phyloP scores from a whole-genome alignment of 108 stramenopile species.

The Pseudonitzschia multiseries region DNA sequence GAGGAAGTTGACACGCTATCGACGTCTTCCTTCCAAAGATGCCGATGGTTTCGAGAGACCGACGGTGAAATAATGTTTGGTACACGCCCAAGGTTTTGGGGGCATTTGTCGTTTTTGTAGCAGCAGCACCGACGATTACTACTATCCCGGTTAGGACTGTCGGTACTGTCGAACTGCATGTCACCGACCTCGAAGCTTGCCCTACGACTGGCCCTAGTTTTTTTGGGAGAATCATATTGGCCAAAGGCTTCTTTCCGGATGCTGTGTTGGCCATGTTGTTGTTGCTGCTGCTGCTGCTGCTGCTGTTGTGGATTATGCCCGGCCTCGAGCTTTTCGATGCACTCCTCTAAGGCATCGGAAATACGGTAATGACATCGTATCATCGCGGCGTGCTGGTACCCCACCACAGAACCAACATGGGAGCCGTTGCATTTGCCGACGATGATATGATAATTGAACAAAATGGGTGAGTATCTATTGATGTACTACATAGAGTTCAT shows the following conservation, averaged over 20 bases:
- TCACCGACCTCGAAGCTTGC: slow-evolving; percentile 46
- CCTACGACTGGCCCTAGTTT: slow-evolving; percentile 21
- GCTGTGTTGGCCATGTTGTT: not conserved
- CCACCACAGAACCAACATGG: slow-evolving; percentile 79
- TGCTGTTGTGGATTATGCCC: not conserved
- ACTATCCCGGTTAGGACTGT: too few species aligned
- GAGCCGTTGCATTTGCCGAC: too few species aligned
- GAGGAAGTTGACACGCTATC: not conserved
- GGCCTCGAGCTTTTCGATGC: slow-evolving; percentile 64
- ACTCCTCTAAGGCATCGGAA: slow-evolving; percentile 78
- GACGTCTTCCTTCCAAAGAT: not conserved
- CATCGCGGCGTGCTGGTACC: slow-evolving; percentile 83
- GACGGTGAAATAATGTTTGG: too few species aligned
- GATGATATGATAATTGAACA: too few species aligned
- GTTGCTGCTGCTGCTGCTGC: not conserved
- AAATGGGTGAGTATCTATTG: too few species aligned
- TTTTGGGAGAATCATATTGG: not conserved
- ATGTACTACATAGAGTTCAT: too few species aligned
- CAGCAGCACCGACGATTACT: too few species aligned
- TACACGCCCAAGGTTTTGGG: too few species aligned
- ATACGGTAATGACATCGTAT: slow-evolving; percentile 82
- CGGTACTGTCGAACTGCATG: not conserved
- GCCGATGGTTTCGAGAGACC: too few species aligned
- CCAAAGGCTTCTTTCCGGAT: not conserved
- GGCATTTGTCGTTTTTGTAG: too few species aligned